Conservation (phyloP, 2,329 filamentous ascomycete genomes). For the Didymella arachidicola region DNA sequence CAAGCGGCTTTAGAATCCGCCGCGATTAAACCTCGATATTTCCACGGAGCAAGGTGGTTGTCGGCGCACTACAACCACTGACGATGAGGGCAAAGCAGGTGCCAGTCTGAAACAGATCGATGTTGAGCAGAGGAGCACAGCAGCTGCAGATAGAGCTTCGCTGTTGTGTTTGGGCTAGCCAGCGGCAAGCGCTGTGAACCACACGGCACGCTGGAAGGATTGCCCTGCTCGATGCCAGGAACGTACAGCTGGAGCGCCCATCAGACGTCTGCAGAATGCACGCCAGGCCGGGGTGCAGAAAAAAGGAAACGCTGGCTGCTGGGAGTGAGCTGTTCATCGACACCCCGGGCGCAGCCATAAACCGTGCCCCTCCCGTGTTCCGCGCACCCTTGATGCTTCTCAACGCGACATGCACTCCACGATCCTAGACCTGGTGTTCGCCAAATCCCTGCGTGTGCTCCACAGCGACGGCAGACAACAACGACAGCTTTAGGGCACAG, state of each 20-base stretch:
- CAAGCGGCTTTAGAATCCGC: conserved; percentile 45
- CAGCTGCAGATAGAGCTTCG: conserved; percentile 38
- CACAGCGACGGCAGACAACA: conserved; percentile 24
- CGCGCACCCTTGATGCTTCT: conserved; percentile 35
- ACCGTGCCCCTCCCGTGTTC: conserved; percentile 49
- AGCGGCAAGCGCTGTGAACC: conserved; percentile 34
- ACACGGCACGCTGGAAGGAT: conserved; percentile 37
- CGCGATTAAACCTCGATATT: conserved; percentile 36
- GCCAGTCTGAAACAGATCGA: conserved; percentile 46
- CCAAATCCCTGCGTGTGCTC: conserved; percentile 31
- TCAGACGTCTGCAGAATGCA: conserved; percentile 29
- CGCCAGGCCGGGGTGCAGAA: conserved; percentile 32
- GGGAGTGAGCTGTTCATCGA: conserved; percentile 28
- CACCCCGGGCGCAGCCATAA: conserved; percentile 20
- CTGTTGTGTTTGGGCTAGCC: conserved; percentile 41
- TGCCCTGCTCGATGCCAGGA: conserved; percentile 41
- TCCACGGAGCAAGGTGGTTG: conserved; percentile 19
- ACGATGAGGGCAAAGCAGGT: conserved; percentile 40
- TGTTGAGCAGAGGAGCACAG: conserved; percentile 44
- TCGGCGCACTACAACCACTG: conserved; percentile 38
- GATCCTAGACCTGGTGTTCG: conserved; percentile 30
- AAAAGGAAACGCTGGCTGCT: conserved; percentile 42
- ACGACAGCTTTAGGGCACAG: conserved; percentile 17
- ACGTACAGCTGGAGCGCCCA: conserved; percentile 39
- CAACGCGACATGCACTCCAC: conserved; percentile 32